Evolutionary conservation across 495 filamentous ascomycete genomes (phyloP).

Genomic region (Chaetomidium leptoderma): DNA sequence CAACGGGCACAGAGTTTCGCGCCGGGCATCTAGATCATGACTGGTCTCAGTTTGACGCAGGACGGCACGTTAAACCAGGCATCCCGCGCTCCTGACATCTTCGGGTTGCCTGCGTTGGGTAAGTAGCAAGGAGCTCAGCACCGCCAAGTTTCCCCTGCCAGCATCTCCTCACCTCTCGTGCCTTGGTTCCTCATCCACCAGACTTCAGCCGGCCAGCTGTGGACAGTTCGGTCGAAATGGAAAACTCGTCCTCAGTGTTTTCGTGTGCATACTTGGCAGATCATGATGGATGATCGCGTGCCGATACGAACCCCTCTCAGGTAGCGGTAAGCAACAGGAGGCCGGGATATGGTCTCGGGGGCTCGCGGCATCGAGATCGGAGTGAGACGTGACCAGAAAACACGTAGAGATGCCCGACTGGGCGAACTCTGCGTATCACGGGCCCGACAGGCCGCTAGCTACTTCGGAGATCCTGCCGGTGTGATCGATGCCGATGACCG

Average conservation of each 20-base stretch:
- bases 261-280: neutral
- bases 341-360: constrained; percentile 9
- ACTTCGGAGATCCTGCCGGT: constrained; percentile 12
- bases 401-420: constrained; percentile 27
- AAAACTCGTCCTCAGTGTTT: too few species aligned
- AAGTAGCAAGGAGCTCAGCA: neutral
- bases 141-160: neutral
- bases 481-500: constrained; percentile 9
- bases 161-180: too few species aligned
- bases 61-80: neutral
- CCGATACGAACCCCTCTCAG: neutral
- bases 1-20: constrained; percentile 15
- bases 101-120: neutral
- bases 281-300: neutral
- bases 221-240: too few species aligned
- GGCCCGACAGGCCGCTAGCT: constrained; percentile 1
- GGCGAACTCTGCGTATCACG: constrained; percentile 6
- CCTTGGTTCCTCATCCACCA: too few species aligned
- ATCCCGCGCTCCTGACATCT: constrained; percentile 4
- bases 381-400: constrained; percentile 13
- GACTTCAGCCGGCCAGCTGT: too few species aligned
- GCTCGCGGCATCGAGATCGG: constrained; percentile 23
- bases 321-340: constrained; percentile 14
- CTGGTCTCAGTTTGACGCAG: constrained; percentile 2
- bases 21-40: constrained; percentile 21